phyloP scores from a whole-genome alignment of 1,139 yeast species.

The Nakaseomyces uthaithaninus region DNA sequence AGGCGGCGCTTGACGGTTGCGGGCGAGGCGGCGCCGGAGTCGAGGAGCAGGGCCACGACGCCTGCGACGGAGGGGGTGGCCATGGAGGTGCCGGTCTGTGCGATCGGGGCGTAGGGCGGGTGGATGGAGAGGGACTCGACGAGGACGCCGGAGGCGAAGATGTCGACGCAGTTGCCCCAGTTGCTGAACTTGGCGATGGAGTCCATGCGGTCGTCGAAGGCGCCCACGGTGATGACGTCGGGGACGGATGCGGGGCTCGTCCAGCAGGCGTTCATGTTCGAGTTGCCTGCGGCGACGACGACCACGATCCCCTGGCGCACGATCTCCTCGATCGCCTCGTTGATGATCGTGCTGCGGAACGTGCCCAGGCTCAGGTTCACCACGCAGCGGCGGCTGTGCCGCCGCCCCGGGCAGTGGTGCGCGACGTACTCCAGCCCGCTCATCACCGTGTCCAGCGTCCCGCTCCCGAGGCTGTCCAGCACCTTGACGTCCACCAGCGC shows the following conservation, averaged over 20 bases:
- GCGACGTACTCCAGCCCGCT: slow-evolving; percentile 67
- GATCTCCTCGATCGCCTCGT: slow-evolving; percentile 68
- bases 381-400: slow-evolving; percentile 40
- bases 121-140: slow-evolving; percentile 37
- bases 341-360: slow-evolving; percentile 52
- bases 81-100: slow-evolving; percentile 74
- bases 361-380: slow-evolving; percentile 81
- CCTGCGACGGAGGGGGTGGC: slow-evolving; percentile 80
- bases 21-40: slow-evolving; percentile 45
- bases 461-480: slow-evolving; percentile 54
- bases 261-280: slow-evolving; percentile 65
- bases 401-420: slow-evolving; percentile 42
- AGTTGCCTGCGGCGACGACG: slow-evolving; percentile 88
- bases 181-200: slow-evolving; percentile 67
- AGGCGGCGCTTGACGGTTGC: slow-evolving; percentile 37
- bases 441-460: slow-evolving; percentile 58
- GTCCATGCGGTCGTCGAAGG: slow-evolving; percentile 68
- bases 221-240: slow-evolving; percentile 74
- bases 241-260: slow-evolving; percentile 74
- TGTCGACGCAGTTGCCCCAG: slow-evolving; percentile 83
- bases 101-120: slow-evolving; percentile 10
- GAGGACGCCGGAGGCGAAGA: slow-evolving; percentile 72
- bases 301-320: slow-evolving; percentile 61
- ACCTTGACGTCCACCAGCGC: slow-evolving; percentile 65
- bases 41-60: slow-evolving; percentile 53